Evolutionary conservation across 2,329 filamentous ascomycete species (phyloP), one percentile per base, ranked within the genome.

Genomic region (Xylaria sp.): DNA sequence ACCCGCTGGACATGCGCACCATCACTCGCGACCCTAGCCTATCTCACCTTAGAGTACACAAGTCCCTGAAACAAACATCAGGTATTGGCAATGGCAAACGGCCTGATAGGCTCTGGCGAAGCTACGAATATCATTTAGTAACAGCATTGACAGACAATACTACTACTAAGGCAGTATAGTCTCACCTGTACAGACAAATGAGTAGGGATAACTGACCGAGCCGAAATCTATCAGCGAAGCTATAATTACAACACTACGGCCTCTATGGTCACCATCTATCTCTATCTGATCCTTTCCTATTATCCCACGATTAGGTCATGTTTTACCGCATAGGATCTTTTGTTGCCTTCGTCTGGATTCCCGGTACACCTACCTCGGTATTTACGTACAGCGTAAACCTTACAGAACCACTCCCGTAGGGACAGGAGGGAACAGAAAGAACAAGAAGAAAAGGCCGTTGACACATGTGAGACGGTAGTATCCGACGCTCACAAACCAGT

Each of bases 401-500:
- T 31, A 56, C 52, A 56, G 52, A 20, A n/a, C 10, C 31, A 39
- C 31, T 37, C 52, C 31, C 34, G 8, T 9, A 37, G 34, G 34
- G 34, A 10, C 8, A 37, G 34, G 10, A 37, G 10, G 10, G 7
- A 37, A 37, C 7, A 37, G 10, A 37, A 37, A 37, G 10, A 37
- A 37, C 7, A 37, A 41, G 13, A 41, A 41, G 13, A 25, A 20
- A 23, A 55, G 23, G 5, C 18, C 52, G 31, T 39, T n/a, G 3
- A 9, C 20, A 20, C 41, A 39, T 48, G 56, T 58, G 54, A 37
- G 20, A 52, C 67, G 63, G 46, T 37, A 54, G 50, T 18, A 55
- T 48, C 63, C 67, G 58, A 54, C 58, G 48, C 37, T 67, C 63
- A 63, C 54, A 63, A 67, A 63, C 67, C 57, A 23, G 39, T 60